These are phyloP conservation scores for Magnolia changhungtana DNA, from an alignment of 164 flowering plant genomes.

Conservation along the genomic window DNA sequence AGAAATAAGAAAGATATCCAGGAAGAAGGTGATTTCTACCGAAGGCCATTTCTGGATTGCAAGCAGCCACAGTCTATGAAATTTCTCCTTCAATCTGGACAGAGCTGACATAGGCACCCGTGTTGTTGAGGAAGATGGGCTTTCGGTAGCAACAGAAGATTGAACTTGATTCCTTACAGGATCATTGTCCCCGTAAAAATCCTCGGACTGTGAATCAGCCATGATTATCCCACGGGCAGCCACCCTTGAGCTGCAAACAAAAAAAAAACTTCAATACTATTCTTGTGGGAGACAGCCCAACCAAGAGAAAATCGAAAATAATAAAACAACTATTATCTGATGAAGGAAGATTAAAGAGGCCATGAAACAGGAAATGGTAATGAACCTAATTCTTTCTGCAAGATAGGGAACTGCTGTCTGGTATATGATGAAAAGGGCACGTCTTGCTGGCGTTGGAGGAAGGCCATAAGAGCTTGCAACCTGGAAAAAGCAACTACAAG, in stretches of 20 bases:
- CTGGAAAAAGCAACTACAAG: constrained; percentile 32
- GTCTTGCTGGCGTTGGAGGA: constrained; percentile 94
- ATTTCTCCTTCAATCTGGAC: constrained; percentile 51
- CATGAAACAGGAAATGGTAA: neutral
- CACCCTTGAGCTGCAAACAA: constrained; percentile 67
- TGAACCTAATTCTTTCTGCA: constrained; percentile 91
- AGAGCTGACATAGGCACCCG: constrained; percentile 31
- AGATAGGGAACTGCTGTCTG: constrained; percentile 94
- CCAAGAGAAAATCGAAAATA: neutral
- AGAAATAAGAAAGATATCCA: constrained; percentile 4
- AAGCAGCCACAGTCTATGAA: constrained; percentile 44
- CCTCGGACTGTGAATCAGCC: constrained; percentile 62
- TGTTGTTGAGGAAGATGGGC: constrained; percentile 36
- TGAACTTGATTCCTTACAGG: constrained; percentile 30
- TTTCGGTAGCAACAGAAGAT: constrained; percentile 27
- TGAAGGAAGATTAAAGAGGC: neutral
- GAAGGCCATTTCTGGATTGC: constrained; percentile 78
- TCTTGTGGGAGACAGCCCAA: neutral
- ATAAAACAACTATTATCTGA: neutral
- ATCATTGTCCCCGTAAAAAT: constrained; percentile 24
- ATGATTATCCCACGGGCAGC: constrained; percentile 75
- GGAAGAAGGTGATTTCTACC: constrained; percentile 36
- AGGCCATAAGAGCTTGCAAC: constrained; percentile 78
- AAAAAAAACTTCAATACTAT: neutral
- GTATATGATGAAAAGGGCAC: constrained; percentile 81